A percentile compares a stretch with the other conserved stretches of the same genome.
phyloP scores from a whole-genome alignment of 2,329 filamentous ascomycete genomes.

The Ophiocordyceps camponoti-saundersi region DNA sequence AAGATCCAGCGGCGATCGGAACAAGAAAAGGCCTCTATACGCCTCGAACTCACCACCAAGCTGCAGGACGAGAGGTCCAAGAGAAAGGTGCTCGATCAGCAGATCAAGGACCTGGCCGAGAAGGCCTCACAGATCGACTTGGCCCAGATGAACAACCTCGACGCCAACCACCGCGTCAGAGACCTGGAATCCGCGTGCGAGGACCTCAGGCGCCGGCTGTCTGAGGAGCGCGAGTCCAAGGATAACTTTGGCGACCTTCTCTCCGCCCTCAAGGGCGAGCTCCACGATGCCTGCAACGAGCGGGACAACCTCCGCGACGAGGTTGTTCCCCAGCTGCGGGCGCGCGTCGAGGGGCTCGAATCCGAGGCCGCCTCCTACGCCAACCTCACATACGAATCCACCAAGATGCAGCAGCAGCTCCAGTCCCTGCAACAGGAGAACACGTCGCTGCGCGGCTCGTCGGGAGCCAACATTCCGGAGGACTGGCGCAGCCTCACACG shows the following conservation, averaged over 20 bases:
- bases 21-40: conserved; percentile 78
- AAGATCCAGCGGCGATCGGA: conserved; percentile 69
- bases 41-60: conserved; percentile 69
- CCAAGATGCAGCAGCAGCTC: conserved; percentile 76
- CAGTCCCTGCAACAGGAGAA: conserved; percentile 53
- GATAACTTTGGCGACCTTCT: conserved; percentile 89
- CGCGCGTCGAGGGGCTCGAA: conserved; percentile 64
- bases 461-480: conserved; percentile 4
- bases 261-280: conserved; percentile 63
- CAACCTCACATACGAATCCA: conserved; percentile 61
- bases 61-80: conserved; percentile 71
- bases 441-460: conserved; percentile 31
- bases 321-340: conserved; percentile 61
- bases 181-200: conserved; percentile 71
- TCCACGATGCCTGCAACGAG: conserved; percentile 71
- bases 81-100: conserved; percentile 61
- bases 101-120: conserved; percentile 69
- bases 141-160: conserved; percentile 35
- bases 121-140: conserved; percentile 49
- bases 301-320: conserved; percentile 85
- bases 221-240: conserved; percentile 74
- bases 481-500: conserved; percentile 27
- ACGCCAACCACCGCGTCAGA: conserved; percentile 45
- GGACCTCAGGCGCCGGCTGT: conserved; percentile 63
- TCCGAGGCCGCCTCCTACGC: conserved; percentile 55